These are phyloP conservation scores for Ophiostoma sp. DNA, from an alignment of 2,329 filamentous ascomycete species.

Conservation along the genomic window DNA sequence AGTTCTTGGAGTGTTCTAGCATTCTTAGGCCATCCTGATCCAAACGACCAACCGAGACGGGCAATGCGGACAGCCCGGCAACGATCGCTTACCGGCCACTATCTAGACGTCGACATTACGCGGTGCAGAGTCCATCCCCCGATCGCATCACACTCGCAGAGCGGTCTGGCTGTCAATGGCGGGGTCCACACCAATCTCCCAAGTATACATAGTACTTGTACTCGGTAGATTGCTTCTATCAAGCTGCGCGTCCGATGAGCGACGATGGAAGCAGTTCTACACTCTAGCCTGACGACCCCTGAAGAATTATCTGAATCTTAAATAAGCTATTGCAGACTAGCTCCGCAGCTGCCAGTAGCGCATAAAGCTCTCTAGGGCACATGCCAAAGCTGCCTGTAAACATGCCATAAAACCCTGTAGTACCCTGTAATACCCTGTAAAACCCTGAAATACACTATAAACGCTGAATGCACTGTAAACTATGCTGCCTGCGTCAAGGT, in stretches of 20 bases:
- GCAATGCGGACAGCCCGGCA: neutral
- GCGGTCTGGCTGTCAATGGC: constrained; percentile 1
- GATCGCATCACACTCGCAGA: neutral
- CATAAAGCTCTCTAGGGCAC: neutral
- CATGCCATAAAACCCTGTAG: too few relatives aligned
- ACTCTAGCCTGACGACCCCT: neutral
- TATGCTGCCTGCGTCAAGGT: neutral
- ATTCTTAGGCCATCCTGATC: too few relatives aligned
- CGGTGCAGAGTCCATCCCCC: too few relatives aligned
- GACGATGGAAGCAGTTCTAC: neutral
- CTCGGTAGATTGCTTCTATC: neutral
- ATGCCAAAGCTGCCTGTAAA: too few relatives aligned
- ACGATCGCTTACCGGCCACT: neutral
- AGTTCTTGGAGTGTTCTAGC: too few relatives aligned
- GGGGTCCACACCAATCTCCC: constrained; percentile 8
- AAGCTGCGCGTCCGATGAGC: neutral
- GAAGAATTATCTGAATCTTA: neutral
- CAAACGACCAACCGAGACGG: neutral
- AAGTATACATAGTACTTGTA: neutral
- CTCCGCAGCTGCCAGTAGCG: neutral
- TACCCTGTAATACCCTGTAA: too few relatives aligned
- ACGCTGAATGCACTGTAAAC: too few relatives aligned
- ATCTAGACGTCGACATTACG: too few relatives aligned
- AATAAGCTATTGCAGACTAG: neutral
- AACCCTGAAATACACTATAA: too few relatives aligned